Evolutionary conservation across 371 early-diverging fungal species (phyloP), one percentile per base, ranked within the genome.

Genomic region (Mucor mucedo): DNA sequence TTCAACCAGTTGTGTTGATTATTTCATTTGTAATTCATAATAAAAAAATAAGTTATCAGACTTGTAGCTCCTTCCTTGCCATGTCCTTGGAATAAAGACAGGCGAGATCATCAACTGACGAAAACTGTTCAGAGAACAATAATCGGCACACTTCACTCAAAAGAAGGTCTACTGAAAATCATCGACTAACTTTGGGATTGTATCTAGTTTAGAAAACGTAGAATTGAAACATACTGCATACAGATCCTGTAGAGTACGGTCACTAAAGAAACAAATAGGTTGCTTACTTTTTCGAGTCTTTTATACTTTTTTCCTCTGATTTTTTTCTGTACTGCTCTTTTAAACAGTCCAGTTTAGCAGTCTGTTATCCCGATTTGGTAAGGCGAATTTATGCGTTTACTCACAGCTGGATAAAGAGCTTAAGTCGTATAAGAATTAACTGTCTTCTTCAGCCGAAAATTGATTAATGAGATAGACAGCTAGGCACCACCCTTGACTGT

Each of bases 241-340:
- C 79, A 78, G 76, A 78, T 78, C 79, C 79, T 78, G 79, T 75
- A 75, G 79, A 78, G 79, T 76, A 78, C 79, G 79, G 76, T 75
- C 76, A 72, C 76, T 78, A 72, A 75, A 66, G 76, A 75, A 73
- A 73, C 68, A 70, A 57, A 2, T 0, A 1, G 8, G n/a, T 68
- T 68, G 69, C 55, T 60, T 60, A 63, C 69, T 68, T 68, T 60
- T 49, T 38, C 28, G 32, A 27, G 29, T 50, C 48, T 63, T 68
- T 60, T 68, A 68, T 68, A 68, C 50, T 63, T 68, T 67, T 63
- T 58, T 14, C n/a, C n/a, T n/a, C n/a, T n/a, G n/a, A n/a, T n/a
- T n/a, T n/a, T n/a, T n/a, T n/a, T n/a, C n/a, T n/a, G n/a, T n/a
- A n/a, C n/a, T n/a, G n/a, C n/a, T n/a, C n/a, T n/a, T n/a, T n/a